A percentile compares a stretch with the other conserved stretches of the same genome.
These are phyloP conservation scores for Gossypium schwendimanii DNA, from an alignment of 441 rosid species.

Conservation along the genomic window DNA sequence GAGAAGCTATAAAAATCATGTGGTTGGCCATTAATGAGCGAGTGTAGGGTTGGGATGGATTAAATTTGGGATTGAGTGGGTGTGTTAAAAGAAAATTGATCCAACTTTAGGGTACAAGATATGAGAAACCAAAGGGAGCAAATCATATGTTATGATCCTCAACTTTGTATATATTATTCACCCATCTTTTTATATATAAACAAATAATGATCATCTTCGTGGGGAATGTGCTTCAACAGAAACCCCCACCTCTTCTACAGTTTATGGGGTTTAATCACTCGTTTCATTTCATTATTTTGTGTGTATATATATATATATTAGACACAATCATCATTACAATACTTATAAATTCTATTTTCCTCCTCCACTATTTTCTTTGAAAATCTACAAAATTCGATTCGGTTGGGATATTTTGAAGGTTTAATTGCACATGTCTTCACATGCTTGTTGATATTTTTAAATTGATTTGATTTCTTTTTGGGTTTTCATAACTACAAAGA, in stretches of 20 bases:
- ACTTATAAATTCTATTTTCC: background rate
- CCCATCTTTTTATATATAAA: background rate
- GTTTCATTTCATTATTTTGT: background rate
- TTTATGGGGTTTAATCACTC: background rate
- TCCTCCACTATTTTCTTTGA: background rate
- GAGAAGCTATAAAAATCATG: constrained; percentile 19
- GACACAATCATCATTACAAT: background rate
- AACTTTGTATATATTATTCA: background rate
- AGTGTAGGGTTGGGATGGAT: constrained; percentile 12
- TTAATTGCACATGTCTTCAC: too few relatives aligned
- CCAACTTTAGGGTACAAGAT: constrained; percentile 29
- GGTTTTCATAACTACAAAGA: too few relatives aligned
- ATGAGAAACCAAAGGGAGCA: constrained; percentile 28
- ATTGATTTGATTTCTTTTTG: background rate
- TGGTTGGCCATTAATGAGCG: constrained; percentile 34
- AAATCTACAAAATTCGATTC: too few relatives aligned
- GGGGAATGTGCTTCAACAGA: constrained; percentile 30
- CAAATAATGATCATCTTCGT: constrained; percentile 5
- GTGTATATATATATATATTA: background rate
- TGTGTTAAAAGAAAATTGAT: constrained; percentile 13
- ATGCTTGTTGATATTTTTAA: too few relatives aligned
- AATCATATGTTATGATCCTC: constrained; percentile 6
- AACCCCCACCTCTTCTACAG: constrained; percentile 18
- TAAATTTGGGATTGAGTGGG: background rate
- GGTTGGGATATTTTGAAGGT: too few relatives aligned